phyloP scores from a whole-genome alignment of 495 filamentous ascomycete genomes.

The Amphirosellinia nigrospora region DNA sequence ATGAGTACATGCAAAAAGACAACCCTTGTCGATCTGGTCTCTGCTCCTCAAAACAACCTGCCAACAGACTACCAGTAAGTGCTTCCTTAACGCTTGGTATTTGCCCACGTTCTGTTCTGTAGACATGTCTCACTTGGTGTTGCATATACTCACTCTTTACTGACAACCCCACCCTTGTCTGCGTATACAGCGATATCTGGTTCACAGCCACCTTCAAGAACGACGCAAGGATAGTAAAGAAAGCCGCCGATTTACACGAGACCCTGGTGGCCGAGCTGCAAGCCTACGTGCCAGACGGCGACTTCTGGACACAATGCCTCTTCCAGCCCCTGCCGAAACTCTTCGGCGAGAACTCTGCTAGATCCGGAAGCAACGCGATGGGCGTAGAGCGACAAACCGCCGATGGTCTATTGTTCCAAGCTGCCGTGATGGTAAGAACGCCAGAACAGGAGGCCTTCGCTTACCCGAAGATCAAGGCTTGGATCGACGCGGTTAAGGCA shows the following conservation, averaged over 20 bases:
- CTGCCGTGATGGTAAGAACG: constrained; percentile 28
- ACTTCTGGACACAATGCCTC: constrained; percentile 50
- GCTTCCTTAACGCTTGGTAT: too few relatives aligned
- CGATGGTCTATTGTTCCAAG: constrained; percentile 33
- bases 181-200: constrained; percentile 32
- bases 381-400: constrained; percentile 51
- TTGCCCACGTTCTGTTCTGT: too few relatives aligned
- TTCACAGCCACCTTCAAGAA: constrained; percentile 40
- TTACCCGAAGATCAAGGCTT: constrained; percentile 24
- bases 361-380: constrained; percentile 59
- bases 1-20: constrained; percentile 31
- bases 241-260: constrained; percentile 34
- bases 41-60: not conserved
- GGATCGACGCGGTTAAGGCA: constrained; percentile 24
- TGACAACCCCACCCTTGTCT: too few relatives aligned
- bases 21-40: constrained; percentile 28
- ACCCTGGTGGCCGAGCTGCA: constrained; percentile 31
- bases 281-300: constrained; percentile 29
- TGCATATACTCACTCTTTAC: too few relatives aligned
- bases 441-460: constrained; percentile 32
- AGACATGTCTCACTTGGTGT: too few relatives aligned
- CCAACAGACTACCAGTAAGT: constrained; percentile 19
- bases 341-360: constrained; percentile 47
- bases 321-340: constrained; percentile 55
- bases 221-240: constrained; percentile 32